These are phyloP conservation scores for Cyclocybe aegerita DNA, from an alignment of 768 basidiomycete genomes.

Conservation along the genomic window DNA sequence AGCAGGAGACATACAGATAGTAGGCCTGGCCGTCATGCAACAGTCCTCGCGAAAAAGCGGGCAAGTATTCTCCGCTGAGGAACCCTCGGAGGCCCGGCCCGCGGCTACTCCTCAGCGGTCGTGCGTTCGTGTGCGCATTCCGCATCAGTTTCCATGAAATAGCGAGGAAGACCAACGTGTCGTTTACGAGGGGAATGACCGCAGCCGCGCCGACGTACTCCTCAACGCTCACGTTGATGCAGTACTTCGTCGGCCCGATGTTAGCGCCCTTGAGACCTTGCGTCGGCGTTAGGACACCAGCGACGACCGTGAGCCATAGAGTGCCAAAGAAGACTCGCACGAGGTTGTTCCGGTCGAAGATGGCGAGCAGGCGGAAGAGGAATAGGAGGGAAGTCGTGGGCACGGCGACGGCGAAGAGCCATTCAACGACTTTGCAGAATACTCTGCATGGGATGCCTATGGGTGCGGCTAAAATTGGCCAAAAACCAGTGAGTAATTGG, in stretches of 20 bases:
- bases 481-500: too few relatives aligned
- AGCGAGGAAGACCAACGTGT: slow-evolving; percentile 26
- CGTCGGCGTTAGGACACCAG: slow-evolving; percentile 17
- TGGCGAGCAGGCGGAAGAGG: slow-evolving; percentile 18
- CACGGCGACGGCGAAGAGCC: slow-evolving; percentile 12
- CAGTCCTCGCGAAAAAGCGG: slow-evolving; percentile 19
- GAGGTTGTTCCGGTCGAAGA: slow-evolving; percentile 16
- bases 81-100: slow-evolving; percentile 6
- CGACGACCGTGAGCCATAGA: slow-evolving; percentile 24
- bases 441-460: slow-evolving; percentile 3
- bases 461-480: slow-evolving; percentile 2
- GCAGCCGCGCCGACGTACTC: slow-evolving; percentile 11
- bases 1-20: slow-evolving; percentile 21
- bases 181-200: slow-evolving; percentile 16
- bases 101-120: not conserved
- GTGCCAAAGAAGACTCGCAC: slow-evolving; percentile 18
- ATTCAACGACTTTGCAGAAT: not conserved
- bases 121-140: slow-evolving; percentile 1
- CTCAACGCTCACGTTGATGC: slow-evolving; percentile 13
- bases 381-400: slow-evolving; percentile 21
- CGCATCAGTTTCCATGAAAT: slow-evolving; percentile 24
- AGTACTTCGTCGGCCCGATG: slow-evolving; percentile 16
- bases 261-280: slow-evolving; percentile 8
- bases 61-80: slow-evolving; percentile 14
- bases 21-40: slow-evolving; percentile 28